phyloP scores from a whole-genome alignment of 495 filamentous ascomycete genomes.

The Chaetomium tenue region DNA sequence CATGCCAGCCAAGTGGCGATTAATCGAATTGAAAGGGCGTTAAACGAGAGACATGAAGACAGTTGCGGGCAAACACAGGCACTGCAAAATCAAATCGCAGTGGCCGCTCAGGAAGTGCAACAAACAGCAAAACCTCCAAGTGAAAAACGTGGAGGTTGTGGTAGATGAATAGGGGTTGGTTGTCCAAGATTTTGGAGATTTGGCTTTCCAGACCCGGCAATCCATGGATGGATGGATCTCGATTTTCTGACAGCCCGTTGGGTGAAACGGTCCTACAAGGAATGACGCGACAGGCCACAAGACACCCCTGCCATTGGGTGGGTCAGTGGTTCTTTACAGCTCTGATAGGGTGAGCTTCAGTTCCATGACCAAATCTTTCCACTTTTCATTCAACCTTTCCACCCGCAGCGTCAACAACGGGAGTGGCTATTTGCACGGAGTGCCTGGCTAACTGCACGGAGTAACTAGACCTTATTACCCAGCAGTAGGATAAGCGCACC shows the following conservation, averaged over 20 bases:
- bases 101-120: neutral
- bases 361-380: conserved; percentile 1
- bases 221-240: conserved; percentile 7
- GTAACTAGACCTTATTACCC: too few relatives aligned
- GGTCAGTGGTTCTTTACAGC: neutral
- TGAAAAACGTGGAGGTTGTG: neutral
- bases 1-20: conserved; percentile 19
- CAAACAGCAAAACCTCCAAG: neutral
- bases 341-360: conserved; percentile 13
- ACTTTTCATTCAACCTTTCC: conserved; percentile 3
- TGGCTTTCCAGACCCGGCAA: conserved; percentile 9
- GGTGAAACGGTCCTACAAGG: conserved; percentile 14
- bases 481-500: too few relatives aligned
- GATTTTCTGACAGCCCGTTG: conserved; percentile 9
- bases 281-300: conserved; percentile 16
- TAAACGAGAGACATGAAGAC: conserved; percentile 27
- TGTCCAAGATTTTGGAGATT: conserved; percentile 3
- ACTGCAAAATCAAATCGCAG: neutral
- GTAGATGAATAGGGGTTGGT: conserved; percentile 11
- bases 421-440: too few relatives aligned
- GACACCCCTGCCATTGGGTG: conserved; percentile 5
- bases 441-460: too few relatives aligned
- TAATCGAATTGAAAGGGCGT: conserved; percentile 9
- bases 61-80: neutral
- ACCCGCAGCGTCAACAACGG: neutral